Evolutionary conservation across 192 early-diverging fungal genomes (phyloP), one percentile per base, ranked within the genome.

Genomic region (Dissophora ornata): DNA sequence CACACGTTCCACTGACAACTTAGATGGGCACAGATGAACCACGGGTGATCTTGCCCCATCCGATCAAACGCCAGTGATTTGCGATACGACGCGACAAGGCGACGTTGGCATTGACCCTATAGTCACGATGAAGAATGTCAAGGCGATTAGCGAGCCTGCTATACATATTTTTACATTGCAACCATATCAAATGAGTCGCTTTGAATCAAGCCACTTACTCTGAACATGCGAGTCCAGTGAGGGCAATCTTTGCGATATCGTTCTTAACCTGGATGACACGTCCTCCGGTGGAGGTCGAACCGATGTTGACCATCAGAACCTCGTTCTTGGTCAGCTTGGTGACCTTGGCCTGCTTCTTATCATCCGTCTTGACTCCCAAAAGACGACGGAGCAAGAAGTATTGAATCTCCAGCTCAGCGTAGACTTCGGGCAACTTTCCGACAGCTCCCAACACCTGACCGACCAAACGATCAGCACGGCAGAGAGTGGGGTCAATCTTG

Each of bases 11-110:
- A 9, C 8, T 5, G 11, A 29, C 21, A 11, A n/a, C 42, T 66
- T 67, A 77, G 65, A 77, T 77, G 44, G 73, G 73, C 58, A 96
- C 87, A 44, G 86, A 89, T 24, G 82, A 82, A 30, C 97, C 96
- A 58, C 91, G 89, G 77, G 90, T 93, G 80, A 98, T 97, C 62
- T 88, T 93, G 62, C 97, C 97, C 97, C 97, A 99, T 65, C 97
- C 97, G 80, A 99, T 98, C 71, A 99, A 85, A 82, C 94, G 93
- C 98, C 98, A 99, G 83, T 97, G 94, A 83, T 94, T 93, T 68
- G 97, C 96, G 79, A 98, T 98, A 83, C 96, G 90, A 80, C 98
- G 82, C 56, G 93, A 95, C 41, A 98, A 81, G 2, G 98, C 96
- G 65, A 99, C 94, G 85, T 96, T 98, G 71, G 98, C 97, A 54